Base-by-base conservation (phyloP, 345 rosid genomes). In the Cardiospermum halicacabum region DNA sequence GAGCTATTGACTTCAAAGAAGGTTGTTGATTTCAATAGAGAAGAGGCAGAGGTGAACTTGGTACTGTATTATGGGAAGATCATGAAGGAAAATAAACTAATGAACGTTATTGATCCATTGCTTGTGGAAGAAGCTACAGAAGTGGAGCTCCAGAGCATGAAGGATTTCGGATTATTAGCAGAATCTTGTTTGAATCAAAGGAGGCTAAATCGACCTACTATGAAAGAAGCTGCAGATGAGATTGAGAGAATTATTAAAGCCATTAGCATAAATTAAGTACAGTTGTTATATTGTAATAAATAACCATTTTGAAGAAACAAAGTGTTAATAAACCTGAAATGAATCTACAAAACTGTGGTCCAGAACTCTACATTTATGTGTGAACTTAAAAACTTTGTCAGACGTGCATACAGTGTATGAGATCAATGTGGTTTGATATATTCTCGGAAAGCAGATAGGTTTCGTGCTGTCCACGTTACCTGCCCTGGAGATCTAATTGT, bases 191-290 rank as follows among this genome's bases (percentile, higher is more conserved):
- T 79, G 66, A 69, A 64, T 19, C 75, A 70, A 50, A 65, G 53
- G 45, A 43, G 65, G 69, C 19, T 59, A 63, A 78, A 69, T 65
- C 67, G 79, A n/a, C 79, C 82, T 2, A 56, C 76, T 3, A 75
- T 75, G 72, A 78, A 78, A 64, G 77, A 72, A 62, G 77, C 69
- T 16, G 68, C 73, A 27, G 72, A 72, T 22, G 79, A 78, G 61
- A 72, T 75, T 12, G 75, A 69, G 27, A 69, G 70, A 59, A 48
- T 78, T 37, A 59, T 69, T 19, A 68, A 22, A 37, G 2, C 3
- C 39, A 34, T 37, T 31, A 13, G 19, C 10, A 18, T 57, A 11
- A 15, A 11, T 40, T 13, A 22, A 24, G 11, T 36, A 2, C 43
- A 24, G n/a, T n/a, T n/a, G n/a, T n/a, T n/a, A n/a, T n/a, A n/a